Percentiles rank a stretch among this genome's conserved stretches.
Conservation (phyloP, 805 yeast genomes). For the Isabelozyma pseudorhagii region DNA sequence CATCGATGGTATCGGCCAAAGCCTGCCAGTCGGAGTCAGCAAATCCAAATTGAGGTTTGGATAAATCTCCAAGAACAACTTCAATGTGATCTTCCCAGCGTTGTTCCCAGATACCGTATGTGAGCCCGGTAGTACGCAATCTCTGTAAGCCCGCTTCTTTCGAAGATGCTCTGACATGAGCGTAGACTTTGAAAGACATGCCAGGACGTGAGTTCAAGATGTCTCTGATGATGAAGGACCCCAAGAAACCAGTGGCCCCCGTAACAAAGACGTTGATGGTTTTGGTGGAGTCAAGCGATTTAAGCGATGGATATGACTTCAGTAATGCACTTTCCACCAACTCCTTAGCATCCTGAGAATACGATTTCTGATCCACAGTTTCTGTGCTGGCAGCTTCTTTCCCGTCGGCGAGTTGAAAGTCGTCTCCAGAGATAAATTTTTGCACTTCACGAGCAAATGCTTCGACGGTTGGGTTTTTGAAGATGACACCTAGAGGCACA, state of each 20-base stretch:
- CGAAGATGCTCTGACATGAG: constrained; percentile 87
- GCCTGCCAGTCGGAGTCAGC: constrained; percentile 51
- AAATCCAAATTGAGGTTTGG: constrained; percentile 71
- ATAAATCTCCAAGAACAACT: constrained; percentile 80
- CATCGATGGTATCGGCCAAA: constrained; percentile 64
- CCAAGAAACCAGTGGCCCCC: constrained; percentile 95
- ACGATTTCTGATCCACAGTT: constrained; percentile 18
- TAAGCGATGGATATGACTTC: constrained; percentile 44
- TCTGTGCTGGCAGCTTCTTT: constrained; percentile 24
- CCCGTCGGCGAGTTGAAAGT: constrained; percentile 39
- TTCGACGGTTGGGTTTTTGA: constrained; percentile 82
- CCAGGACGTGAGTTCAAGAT: constrained; percentile 54
- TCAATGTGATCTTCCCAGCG: constrained; percentile 55
- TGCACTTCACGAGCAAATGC: constrained; percentile 75
- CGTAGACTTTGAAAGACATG: constrained; percentile 58
- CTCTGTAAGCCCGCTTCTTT: constrained; percentile 72
- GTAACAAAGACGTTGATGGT: constrained; percentile 73
- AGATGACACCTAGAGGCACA: constrained; percentile 85
- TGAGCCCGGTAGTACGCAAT: constrained; percentile 66
- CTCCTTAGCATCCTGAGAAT: constrained; percentile 71
- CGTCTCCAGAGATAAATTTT: constrained; percentile 48
- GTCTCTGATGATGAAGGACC: constrained; percentile 82
- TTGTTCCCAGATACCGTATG: constrained; percentile 80
- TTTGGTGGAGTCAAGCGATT: constrained; percentile 29
- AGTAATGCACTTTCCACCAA: constrained; percentile 41